Percentiles rank a stretch among this genome's conserved stretches.
Evolutionary conservation across 2,329 filamentous ascomycete genomes (phyloP).

Genomic region (Ophiostoma fasciatum): DNA sequence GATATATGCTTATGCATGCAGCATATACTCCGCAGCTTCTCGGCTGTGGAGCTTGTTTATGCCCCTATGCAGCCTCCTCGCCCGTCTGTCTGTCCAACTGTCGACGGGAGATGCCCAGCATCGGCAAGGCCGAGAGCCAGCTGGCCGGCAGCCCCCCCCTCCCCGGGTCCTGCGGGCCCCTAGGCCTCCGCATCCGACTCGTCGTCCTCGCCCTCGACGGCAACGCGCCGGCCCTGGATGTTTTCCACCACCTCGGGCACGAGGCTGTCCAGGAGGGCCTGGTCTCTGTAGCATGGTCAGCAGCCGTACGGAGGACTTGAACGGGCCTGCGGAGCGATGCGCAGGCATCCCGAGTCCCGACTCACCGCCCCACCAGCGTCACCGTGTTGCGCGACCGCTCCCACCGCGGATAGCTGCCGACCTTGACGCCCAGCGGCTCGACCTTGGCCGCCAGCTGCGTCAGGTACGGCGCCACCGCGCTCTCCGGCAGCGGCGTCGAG

Average conservation of each 20-base stretch:
- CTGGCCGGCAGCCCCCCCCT: not conserved
- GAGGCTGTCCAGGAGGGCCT: conserved; percentile 61
- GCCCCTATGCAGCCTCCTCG: too few relatives aligned
- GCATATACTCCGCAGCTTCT: too few relatives aligned
- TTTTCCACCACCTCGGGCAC: conserved; percentile 63
- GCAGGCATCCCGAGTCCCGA: not conserved
- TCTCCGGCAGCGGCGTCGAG: conserved; percentile 79
- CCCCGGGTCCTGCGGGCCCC: too few relatives aligned
- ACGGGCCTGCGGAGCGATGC: too few relatives aligned
- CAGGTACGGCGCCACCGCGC: conserved; percentile 67
- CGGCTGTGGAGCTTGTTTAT: too few relatives aligned
- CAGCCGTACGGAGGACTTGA: too few relatives aligned
- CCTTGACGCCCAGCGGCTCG: conserved; percentile 66
- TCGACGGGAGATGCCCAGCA: too few relatives aligned
- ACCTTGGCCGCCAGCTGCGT: conserved; percentile 64
- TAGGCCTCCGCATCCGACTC: conserved; percentile 28
- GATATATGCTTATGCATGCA: too few relatives aligned
- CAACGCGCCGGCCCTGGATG: conserved; percentile 57
- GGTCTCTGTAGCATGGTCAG: conserved; percentile 36
- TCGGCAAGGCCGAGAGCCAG: too few relatives aligned
- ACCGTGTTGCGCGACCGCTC: conserved; percentile 78
- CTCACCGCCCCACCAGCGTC: conserved; percentile 58
- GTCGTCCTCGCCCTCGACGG: conserved; percentile 58
- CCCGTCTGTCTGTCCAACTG: too few relatives aligned
- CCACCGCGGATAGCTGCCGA: conserved; percentile 91